Conservation (phyloP, 148 eudicot genomes). For the Rhododendron simsii region DNA sequence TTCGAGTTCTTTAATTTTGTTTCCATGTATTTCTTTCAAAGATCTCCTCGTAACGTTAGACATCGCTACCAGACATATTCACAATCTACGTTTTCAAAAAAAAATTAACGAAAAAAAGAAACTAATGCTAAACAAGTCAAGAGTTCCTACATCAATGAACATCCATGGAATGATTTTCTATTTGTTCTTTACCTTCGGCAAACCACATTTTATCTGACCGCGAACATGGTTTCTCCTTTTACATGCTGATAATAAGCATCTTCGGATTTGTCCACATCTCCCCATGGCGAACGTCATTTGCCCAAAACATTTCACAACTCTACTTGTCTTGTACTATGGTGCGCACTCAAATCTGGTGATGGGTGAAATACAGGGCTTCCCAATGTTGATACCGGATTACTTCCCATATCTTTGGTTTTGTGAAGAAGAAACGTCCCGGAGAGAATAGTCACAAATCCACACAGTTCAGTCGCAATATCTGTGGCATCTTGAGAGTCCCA, state of each 20-base stretch:
- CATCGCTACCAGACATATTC: background rate
- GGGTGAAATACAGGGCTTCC: slow-evolving; percentile 2
- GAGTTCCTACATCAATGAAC: background rate
- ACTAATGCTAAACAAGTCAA: background rate
- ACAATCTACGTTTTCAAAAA: background rate
- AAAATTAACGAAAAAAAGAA: background rate
- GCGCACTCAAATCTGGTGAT: background rate
- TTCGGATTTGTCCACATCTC: background rate
- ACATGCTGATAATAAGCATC: background rate
- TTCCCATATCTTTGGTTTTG: slow-evolving; percentile 68
- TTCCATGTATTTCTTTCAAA: background rate
- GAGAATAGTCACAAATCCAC: slow-evolving; percentile 84
- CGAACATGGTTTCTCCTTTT: background rate
- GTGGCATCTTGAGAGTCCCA: slow-evolving; percentile 81
- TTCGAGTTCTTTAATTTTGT: background rate
- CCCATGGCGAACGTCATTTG: background rate
- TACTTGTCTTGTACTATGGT: background rate
- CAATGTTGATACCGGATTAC: background rate
- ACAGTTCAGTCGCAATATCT: slow-evolving; percentile 75
- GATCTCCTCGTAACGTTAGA: background rate
- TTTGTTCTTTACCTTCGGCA: background rate
- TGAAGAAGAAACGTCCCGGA: slow-evolving; percentile 91
- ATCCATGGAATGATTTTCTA: background rate
- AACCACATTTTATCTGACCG: background rate
- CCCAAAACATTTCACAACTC: background rate